These are phyloP conservation scores for Suillus subalutaceus DNA, from an alignment of 768 basidiomycete genomes.

Conservation along the genomic window DNA sequence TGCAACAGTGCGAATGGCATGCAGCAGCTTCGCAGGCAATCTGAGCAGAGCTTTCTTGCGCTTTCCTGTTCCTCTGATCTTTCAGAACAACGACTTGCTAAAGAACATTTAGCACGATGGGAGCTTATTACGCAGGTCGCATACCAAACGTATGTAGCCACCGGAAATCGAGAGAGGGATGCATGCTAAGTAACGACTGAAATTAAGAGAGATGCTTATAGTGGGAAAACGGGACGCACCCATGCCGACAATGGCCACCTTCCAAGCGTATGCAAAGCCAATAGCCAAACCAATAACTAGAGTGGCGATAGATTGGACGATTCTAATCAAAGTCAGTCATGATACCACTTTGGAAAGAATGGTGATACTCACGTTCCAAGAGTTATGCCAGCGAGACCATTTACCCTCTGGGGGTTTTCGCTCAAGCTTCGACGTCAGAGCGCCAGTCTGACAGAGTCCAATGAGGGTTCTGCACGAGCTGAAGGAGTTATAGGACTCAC, in stretches of 20 bases:
- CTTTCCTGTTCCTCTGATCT: conserved; percentile 77
- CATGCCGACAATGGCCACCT: conserved; percentile 80
- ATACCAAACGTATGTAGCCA: conserved; percentile 82
- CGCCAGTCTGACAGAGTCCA: conserved; percentile 58
- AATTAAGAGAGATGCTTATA: background rate
- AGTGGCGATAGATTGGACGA: conserved; percentile 76
- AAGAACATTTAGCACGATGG: background rate
- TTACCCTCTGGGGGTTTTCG: conserved; percentile 88
- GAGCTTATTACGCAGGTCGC: conserved; percentile 21
- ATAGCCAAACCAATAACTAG: conserved; percentile 71
- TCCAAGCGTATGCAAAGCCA: conserved; percentile 78
- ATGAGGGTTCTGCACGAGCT: background rate
- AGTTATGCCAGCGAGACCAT: conserved; percentile 85
- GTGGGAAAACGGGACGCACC: conserved; percentile 42
- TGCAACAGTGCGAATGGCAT: conserved; percentile 89
- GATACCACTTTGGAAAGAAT: background rate
- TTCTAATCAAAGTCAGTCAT: conserved; percentile 41
- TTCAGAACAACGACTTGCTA: conserved; percentile 86
- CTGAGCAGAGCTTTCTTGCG: conserved; percentile 82
- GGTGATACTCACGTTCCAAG: conserved; percentile 65
- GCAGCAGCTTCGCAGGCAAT: conserved; percentile 90
- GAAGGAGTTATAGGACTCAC: background rate
- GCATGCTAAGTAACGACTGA: conserved; percentile 49
- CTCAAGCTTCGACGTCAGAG: conserved; percentile 77
- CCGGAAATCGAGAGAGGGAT: conserved; percentile 66